Evolutionary conservation across 768 basidiomycete genomes (phyloP), one percentile per base, ranked within the genome.

Genomic region (Hericium rajendrae): DNA sequence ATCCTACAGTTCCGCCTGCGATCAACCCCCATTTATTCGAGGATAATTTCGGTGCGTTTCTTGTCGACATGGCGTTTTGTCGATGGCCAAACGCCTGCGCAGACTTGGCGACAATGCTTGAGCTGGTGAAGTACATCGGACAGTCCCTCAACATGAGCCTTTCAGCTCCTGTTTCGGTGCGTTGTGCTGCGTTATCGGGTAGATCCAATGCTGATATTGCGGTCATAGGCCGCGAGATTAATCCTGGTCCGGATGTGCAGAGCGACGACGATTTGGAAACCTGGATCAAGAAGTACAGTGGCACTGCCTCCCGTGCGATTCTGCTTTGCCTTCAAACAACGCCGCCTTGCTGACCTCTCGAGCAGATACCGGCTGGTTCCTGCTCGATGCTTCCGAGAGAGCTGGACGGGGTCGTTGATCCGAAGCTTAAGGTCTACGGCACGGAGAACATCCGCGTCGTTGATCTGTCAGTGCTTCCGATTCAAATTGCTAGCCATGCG

Each of bases 381-480:
- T 71, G 71, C 55, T 72, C 73, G 8, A 72, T 78, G 67, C 64
- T 77, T 41, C 77, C 75, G 13, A 59, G 58, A 39, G 69, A 70
- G 10, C 61, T 71, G 26, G 64, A 63, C n/a, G 75, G 75, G 4
- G 75, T 76, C 26, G 75, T 77, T 10, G 71, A 74, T 52, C 53
- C 62, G 16, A 51, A 64, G 24, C 62, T 75, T 13, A 66, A 67
- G 57, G 74, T 72, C 0, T 69, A 67, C 59, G 77, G 76, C 13
- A 76, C 76, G 1, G 62, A 58, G 16, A 80, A 80, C 57, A 48
- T 80, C 22, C 75, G 79, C 10, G 76, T 81, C 20, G 76, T 70
- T 12, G 79, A 80, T 60, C 51, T 71, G 3, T 77, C 76, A 2
- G 64, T 79, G 46, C 40, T 76, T 12, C 76, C 78, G 2, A 59